Conservation (phyloP, 1,284 basidiomycete species). For the Limonomyces culmigenus region DNA sequence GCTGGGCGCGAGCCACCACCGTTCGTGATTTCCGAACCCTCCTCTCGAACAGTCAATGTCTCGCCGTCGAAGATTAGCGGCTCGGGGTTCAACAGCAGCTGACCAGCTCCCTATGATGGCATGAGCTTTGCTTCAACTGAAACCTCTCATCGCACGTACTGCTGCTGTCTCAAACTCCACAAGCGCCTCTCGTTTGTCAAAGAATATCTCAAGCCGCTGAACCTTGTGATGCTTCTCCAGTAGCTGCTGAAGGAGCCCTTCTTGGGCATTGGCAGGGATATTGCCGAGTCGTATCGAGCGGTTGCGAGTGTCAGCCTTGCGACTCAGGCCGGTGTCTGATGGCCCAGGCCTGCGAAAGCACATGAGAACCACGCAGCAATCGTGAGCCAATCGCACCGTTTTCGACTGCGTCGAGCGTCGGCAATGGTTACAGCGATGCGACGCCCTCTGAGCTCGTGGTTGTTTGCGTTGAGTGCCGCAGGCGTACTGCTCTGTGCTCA, state of each 20-base stretch:
- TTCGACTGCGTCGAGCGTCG: too few relatives aligned
- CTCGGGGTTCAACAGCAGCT: constrained; percentile 49
- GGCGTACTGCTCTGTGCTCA: constrained; percentile 50
- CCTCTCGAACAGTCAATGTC: too few relatives aligned
- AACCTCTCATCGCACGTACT: constrained; percentile 40
- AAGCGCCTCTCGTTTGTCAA: constrained; percentile 48
- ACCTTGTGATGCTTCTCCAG: constrained; percentile 67
- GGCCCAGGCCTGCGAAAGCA: too few relatives aligned
- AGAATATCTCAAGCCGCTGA: constrained; percentile 62
- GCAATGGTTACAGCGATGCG: constrained; percentile 74
- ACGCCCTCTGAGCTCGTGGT: constrained; percentile 70
- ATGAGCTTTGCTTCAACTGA: too few relatives aligned
- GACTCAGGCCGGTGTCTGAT: constrained; percentile 32
- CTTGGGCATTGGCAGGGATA: constrained; percentile 61
- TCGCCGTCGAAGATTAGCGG: constrained; percentile 57
- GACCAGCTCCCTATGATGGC: constrained; percentile 77
- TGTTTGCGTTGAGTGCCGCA: constrained; percentile 64
- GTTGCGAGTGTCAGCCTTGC: constrained; percentile 43
- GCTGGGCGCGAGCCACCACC: too few relatives aligned
- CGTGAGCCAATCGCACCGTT: too few relatives aligned
- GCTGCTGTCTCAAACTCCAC: constrained; percentile 61
- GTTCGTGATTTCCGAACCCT: too few relatives aligned
- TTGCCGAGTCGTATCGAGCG: constrained; percentile 60
- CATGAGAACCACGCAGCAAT: too few relatives aligned
- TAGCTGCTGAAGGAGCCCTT: constrained; percentile 76